A percentile compares a stretch with the other conserved stretches of the same genome.
These are phyloP conservation scores for Coccomyxa sp. DNA, from an alignment of 139 green algal species.

Conservation along the genomic window DNA sequence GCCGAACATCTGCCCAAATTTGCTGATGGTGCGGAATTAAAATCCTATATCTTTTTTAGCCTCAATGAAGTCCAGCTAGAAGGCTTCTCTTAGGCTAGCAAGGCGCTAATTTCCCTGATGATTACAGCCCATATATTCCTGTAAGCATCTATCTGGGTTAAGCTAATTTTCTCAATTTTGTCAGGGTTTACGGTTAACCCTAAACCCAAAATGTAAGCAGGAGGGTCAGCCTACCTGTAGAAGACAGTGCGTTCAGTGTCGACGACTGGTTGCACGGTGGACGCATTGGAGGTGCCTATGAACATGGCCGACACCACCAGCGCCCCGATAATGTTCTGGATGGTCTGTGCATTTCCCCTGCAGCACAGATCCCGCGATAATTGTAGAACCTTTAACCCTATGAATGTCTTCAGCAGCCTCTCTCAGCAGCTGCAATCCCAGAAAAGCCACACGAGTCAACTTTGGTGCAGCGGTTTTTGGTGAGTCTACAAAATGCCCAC, in stretches of 20 bases:
- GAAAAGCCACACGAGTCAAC: too few relatives aligned
- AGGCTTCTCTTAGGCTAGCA: background rate
- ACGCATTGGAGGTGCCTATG: slow-evolving; percentile 19
- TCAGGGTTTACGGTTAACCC: too few relatives aligned
- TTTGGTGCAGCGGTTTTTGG: too few relatives aligned
- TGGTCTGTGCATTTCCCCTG: background rate
- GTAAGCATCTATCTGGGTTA: background rate
- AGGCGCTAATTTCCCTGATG: background rate
- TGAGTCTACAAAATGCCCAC: too few relatives aligned
- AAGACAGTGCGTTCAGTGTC: slow-evolving; percentile 11
- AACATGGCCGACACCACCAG: slow-evolving; percentile 14
- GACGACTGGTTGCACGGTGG: slow-evolving; percentile 16
- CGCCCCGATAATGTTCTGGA: slow-evolving; percentile 3
- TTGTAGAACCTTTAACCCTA: too few relatives aligned
- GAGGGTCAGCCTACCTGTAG: background rate
- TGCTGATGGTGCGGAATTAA: too few relatives aligned
- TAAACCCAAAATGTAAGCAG: too few relatives aligned
- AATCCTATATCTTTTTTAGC: too few relatives aligned
- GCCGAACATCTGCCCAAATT: too few relatives aligned
- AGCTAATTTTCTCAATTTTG: too few relatives aligned
- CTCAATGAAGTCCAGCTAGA: background rate
- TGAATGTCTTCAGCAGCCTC: too few relatives aligned
- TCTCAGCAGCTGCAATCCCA: too few relatives aligned
- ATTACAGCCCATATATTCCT: background rate
- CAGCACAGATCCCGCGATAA: slow-evolving; percentile 3